Evolutionary conservation across 495 filamentous ascomycete genomes (phyloP).

Genomic region (Alectoria sarmentosa): DNA sequence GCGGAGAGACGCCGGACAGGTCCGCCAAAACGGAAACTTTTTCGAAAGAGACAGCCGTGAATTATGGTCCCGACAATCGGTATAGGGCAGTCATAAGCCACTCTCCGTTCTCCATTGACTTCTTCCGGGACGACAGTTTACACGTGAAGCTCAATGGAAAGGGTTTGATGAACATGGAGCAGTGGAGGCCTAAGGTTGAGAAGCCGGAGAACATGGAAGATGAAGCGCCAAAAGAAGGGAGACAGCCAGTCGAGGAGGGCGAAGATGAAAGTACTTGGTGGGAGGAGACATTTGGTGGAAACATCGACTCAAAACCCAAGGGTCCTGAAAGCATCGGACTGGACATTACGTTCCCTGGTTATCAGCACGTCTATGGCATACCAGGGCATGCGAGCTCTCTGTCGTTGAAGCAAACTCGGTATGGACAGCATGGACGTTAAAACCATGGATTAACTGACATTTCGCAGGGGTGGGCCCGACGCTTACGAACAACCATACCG

Average conservation of each 20-base stretch:
- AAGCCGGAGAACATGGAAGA: conserved; percentile 45
- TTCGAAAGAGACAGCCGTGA: conserved; percentile 67
- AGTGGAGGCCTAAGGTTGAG: conserved; percentile 89
- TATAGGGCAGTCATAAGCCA: conserved; percentile 79
- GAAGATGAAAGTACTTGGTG: conserved; percentile 90
- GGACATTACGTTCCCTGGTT: conserved; percentile 87
- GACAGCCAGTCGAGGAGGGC: conserved; percentile 33
- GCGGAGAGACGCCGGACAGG: conserved; percentile 62
- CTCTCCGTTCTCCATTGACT: conserved; percentile 74
- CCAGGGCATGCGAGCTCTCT: conserved; percentile 87
- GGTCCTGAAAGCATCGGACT: conserved; percentile 84
- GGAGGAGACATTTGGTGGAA: conserved; percentile 93
- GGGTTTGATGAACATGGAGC: conserved; percentile 84
- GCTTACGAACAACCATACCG: conserved; percentile 90
- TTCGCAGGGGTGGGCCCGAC: conserved; percentile 60
- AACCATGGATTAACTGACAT: conserved; percentile 23
- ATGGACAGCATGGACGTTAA: conserved; percentile 10
- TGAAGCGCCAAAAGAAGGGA: conserved; percentile 40
- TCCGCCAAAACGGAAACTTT: conserved; percentile 59
- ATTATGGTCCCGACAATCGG: conserved; percentile 68
- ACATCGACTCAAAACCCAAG: conserved; percentile 86
- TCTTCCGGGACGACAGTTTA: conserved; percentile 72
- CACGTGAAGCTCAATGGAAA: conserved; percentile 84
- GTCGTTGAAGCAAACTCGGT: conserved; percentile 80
- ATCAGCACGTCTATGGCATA: conserved; percentile 89